Evolutionary conservation across 345 rosid species (phyloP), one percentile per base, ranked within the genome.

Genomic region (Pelargonium nanum): DNA sequence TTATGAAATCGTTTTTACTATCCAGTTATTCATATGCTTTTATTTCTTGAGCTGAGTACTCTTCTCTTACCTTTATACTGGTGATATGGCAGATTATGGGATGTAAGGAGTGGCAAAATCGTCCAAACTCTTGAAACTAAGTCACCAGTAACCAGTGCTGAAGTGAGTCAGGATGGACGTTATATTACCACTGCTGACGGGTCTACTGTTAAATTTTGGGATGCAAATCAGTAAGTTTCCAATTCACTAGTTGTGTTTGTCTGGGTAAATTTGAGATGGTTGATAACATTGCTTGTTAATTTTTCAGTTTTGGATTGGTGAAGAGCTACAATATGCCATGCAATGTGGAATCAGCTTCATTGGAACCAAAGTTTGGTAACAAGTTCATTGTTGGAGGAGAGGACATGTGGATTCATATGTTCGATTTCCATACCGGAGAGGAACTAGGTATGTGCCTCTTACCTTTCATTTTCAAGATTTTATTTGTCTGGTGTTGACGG

Each of bases 151-250:
- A 92, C 98, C 26, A 85, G 95, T 72, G 87, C 95, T 63, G 98
- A 92, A 83, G 97, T 87, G 67, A 87, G 98, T 74, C 97, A 64
- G 75, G 94, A 89, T 75, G 96, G 96, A 54, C 85, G 91, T 25
- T 89, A 85, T 71, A 92, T 92, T 65, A 92, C 97, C 10, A 92
- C 97, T 57, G 91, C 94, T 53, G 96, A 92, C 64, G 98, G 95
- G 53, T 83, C 93, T 30, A 85, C 85, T 22, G 91, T 92, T 68
- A 89, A 92, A 74, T 92, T 92, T 67, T 92, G 98, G 97, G 97
- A 92, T 75, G 89, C 98, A 55, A 92, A 84, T 72, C 94, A 87
- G 98, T 92, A 80, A 75, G 96, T 79, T 67, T 65, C 57, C 57
- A 22, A 50, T 65, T 56, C 26, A 48, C 59, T 54, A 4, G 19